Base-by-base conservation (phyloP, 2,329 filamentous ascomycete species). In the Colletotrichum horii region DNA sequence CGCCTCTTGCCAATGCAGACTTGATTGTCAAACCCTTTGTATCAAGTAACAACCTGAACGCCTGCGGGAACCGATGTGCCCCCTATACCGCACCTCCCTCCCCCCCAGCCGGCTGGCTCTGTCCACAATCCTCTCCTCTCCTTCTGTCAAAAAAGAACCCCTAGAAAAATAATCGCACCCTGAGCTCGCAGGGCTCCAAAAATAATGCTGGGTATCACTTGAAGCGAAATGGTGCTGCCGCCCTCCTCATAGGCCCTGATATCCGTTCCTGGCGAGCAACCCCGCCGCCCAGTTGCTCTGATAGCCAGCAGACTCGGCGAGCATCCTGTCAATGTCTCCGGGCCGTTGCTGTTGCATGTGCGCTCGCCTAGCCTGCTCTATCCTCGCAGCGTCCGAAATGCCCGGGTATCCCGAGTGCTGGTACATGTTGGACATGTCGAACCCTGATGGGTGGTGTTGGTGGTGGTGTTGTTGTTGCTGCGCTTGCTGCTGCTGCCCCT, bases 401-500 rank as follows among this genome's bases (percentile, higher is more conserved):
- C 75, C 71, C 32, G 66, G 55, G 61, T 75, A 67, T 22, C 66
- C 69, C n/a, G 77, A 71, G 58, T 73, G 72, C 70, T 77, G 77
- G 48, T 78, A 77, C 55, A 78, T 70, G 72, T 66, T 66, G 26
- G 75, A 66, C 14, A 77, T 65, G 56, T 78, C 77, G 62, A 75
- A 76, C 19, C 74, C 74, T 34, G 64, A 62, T 32, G 68, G 75
- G 56, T 71, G 64, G 77, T 79, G 79, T 52, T 77, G 77, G 11
- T 75, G n/a, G 75, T 76, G 75, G n/a, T 81, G 81, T 11, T 80
- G 81, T 34, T 81, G 83, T 8, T 81, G 81, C 6, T 81, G n/a
- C n/a, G n/a, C n/a, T n/a, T n/a, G 81, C 55, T 80, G 80, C 48
- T 79, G 81, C 36, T 82, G 79, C 28, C 80, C 79, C 24, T 83